These are phyloP conservation scores for Chytriomyces hyalinus DNA, from an alignment of 192 early-diverging fungal genomes.

Conservation along the genomic window DNA sequence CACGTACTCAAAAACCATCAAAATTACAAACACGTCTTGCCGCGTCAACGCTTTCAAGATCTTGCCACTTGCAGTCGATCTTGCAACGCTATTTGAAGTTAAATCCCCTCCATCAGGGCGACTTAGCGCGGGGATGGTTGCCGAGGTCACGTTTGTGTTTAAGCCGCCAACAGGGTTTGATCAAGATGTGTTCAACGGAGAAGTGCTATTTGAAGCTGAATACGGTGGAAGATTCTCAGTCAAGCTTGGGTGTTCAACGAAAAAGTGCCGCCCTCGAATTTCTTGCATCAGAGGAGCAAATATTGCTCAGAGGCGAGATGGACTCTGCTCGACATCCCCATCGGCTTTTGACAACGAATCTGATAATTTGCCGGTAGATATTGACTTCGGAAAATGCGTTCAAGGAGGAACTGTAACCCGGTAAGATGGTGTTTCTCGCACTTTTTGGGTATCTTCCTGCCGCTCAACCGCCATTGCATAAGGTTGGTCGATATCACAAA, in stretches of 20 bases:
- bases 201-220: constrained; percentile 36
- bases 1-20: constrained; percentile 31
- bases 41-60: constrained; percentile 41
- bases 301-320: not conserved
- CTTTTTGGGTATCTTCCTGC: too few relatives aligned
- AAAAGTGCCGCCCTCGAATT: constrained; percentile 36
- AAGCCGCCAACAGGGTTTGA: constrained; percentile 37
- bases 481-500: constrained; percentile 30
- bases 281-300: constrained; percentile 22
- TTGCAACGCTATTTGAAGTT: constrained; percentile 40
- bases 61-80: constrained; percentile 34
- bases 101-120: constrained; percentile 23
- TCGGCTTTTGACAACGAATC: too few relatives aligned
- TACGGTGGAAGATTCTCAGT: constrained; percentile 31
- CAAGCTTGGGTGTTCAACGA: constrained; percentile 33
- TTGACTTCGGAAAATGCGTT: constrained; percentile 41
- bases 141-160: constrained; percentile 35
- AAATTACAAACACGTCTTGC: constrained; percentile 43
- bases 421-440: not conserved
- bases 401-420: constrained; percentile 30
- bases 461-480: too few relatives aligned
- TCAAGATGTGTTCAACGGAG: constrained; percentile 36
- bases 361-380: too few relatives aligned
- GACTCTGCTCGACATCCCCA: too few relatives aligned
- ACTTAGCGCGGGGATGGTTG: constrained; percentile 46